Evolutionary conservation across 176 grass and related monocot genomes (phyloP).

Genomic region (Calamus simplicifolius): DNA sequence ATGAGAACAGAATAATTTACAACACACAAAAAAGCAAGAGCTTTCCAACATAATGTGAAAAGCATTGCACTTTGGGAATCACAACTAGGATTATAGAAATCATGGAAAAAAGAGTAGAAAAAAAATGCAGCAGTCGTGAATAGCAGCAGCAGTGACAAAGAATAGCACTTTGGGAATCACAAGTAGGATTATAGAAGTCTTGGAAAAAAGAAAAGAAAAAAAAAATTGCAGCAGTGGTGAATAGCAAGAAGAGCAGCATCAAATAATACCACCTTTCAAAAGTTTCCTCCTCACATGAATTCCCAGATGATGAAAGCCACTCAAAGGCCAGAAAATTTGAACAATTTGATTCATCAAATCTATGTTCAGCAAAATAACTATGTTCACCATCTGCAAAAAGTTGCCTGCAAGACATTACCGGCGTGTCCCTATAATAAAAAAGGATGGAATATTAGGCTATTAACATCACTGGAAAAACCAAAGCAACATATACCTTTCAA

Average conservation of each 20-base stretch:
- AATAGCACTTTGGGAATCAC: constrained; percentile 32
- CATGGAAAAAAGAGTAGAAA: neutral
- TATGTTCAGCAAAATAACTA: constrained; percentile 46
- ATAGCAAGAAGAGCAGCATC: neutral
- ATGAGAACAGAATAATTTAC: too few relatives aligned
- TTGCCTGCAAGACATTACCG: constrained; percentile 32
- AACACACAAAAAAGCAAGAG: too few relatives aligned
- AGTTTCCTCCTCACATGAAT: constrained; percentile 75
- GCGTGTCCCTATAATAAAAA: constrained; percentile 33
- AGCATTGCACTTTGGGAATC: too few relatives aligned
- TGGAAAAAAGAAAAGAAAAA: constrained; percentile 2
- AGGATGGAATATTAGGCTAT: neutral
- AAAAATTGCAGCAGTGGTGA: neutral
- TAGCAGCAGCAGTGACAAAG: neutral
- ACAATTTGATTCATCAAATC: constrained; percentile 55
- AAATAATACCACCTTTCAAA: constrained; percentile 54
- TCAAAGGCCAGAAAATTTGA: constrained; percentile 96
- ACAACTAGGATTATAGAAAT: too few relatives aligned
- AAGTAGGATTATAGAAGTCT: too few relatives aligned
- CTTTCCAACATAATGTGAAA: too few relatives aligned
- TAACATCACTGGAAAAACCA: neutral
- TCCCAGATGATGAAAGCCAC: constrained; percentile 77
- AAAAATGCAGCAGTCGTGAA: neutral
- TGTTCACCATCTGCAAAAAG: constrained; percentile 46
- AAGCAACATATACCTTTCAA: neutral